Evolutionary conservation across 345 rosid genomes (phyloP).

Genomic region (Aethionema arabicum): DNA sequence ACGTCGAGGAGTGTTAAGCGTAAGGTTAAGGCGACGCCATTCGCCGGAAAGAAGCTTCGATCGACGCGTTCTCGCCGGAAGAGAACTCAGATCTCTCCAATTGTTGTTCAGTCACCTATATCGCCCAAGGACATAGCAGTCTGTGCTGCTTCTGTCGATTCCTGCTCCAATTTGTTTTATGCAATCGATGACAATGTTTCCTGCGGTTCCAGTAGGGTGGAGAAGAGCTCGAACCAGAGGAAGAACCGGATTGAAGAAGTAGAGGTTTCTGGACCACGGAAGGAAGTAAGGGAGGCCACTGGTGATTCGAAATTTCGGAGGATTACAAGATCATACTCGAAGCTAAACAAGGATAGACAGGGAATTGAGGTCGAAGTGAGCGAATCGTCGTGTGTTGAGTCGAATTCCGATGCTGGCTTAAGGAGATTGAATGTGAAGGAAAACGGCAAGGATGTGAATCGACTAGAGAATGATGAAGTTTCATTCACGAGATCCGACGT

Average conservation of each 20-base stretch:
- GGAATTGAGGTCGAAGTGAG: conserved; percentile 48
- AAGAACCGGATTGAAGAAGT: conserved; percentile 44
- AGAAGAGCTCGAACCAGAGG: conserved; percentile 29
- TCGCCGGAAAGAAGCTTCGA: conserved; percentile 49
- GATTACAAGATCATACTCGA: conserved; percentile 51
- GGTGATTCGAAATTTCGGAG: conserved; percentile 41
- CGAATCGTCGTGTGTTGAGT: conserved; percentile 55
- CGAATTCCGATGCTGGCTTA: conserved; percentile 39
- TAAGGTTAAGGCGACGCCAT: conserved; percentile 32
- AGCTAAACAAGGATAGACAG: conserved; percentile 39
- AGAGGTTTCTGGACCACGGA: conserved; percentile 36
- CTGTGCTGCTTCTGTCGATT: conserved; percentile 41
- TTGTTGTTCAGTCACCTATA: conserved; percentile 24
- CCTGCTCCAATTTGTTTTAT: conserved; percentile 41
- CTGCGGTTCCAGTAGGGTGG: conserved; percentile 47
- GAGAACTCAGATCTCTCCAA: conserved; percentile 47
- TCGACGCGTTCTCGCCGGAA: conserved; percentile 52
- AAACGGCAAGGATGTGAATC: conserved; percentile 1
- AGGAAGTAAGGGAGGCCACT: conserved; percentile 24
- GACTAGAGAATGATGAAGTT: conserved; percentile 30
- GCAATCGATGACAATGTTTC: conserved; percentile 46
- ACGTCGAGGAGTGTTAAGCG: conserved; percentile 31
- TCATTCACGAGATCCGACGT: conserved; percentile 46
- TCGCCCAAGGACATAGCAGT: conserved; percentile 10
- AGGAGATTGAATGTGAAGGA: conserved; percentile 29